A percentile compares a stretch with the other conserved stretches of the same genome.
These are phyloP conservation scores for Mycena kentingensis DNA, from an alignment of 768 basidiomycete species.

Conservation along the genomic window DNA sequence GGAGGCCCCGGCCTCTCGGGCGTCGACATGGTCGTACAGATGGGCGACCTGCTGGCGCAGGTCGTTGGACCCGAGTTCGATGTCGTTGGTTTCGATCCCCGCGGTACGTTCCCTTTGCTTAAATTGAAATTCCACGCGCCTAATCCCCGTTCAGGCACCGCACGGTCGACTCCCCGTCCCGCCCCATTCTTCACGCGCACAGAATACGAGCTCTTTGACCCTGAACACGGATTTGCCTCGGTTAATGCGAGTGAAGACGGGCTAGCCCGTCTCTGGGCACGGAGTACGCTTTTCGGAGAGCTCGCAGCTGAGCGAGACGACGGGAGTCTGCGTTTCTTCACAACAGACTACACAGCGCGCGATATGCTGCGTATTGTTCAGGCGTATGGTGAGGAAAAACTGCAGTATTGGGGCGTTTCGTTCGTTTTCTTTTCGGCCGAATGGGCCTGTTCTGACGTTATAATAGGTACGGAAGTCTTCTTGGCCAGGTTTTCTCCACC, in stretches of 20 bases:
- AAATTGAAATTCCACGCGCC: no score
- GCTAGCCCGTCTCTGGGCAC: slow-evolving; percentile 11
- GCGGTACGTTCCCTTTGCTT: slow-evolving; percentile 16
- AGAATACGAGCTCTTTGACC: slow-evolving; percentile 8
- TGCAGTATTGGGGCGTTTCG: slow-evolving; percentile 23
- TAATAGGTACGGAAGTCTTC: slow-evolving; percentile 14
- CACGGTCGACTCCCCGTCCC: slow-evolving; percentile 15
- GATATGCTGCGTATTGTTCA: slow-evolving; percentile 23
- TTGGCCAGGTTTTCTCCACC: slow-evolving; percentile 22
- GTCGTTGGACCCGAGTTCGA: slow-evolving; percentile 26
- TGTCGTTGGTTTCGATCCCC: slow-evolving; percentile 27
- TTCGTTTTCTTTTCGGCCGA: neutral
- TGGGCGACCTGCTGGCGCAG: neutral
- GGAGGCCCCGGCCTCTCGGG: slow-evolving; percentile 26
- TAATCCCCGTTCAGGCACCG: no score
- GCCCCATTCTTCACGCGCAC: slow-evolving; percentile 15
- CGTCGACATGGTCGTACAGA: slow-evolving; percentile 5
- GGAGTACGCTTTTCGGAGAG: neutral
- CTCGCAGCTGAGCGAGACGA: slow-evolving; percentile 14
- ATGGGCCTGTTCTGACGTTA: neutral
- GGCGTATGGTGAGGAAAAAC: slow-evolving; percentile 15
- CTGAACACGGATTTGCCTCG: neutral
- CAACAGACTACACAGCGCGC: slow-evolving; percentile 21
- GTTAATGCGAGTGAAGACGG: slow-evolving; percentile 11
- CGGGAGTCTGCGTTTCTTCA: slow-evolving; percentile 17